A percentile compares a stretch with the other conserved stretches of the same genome.
Evolutionary conservation across 176 grass and related monocot genomes (phyloP).

Genomic region (Olyra latifolia): DNA sequence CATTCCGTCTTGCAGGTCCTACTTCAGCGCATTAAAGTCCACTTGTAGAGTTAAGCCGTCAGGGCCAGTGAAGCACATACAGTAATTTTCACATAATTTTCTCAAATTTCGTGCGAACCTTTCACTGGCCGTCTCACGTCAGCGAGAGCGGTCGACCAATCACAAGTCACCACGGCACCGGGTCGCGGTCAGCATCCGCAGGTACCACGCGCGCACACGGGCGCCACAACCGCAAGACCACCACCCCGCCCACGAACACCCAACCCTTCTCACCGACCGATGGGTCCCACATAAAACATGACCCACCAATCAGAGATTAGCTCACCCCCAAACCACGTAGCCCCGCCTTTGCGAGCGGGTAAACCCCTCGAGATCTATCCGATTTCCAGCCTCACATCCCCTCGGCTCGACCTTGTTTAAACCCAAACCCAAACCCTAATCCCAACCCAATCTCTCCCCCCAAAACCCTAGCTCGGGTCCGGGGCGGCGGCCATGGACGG

Average conservation of each 20-base stretch:
- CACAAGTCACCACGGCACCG: conserved; percentile 26
- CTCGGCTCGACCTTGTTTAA: conserved; percentile 37
- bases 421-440: conserved; percentile 85
- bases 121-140: conserved; percentile 18
- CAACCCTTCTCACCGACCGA: rapidly evolving
- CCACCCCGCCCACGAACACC: background rate
- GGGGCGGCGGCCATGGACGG: conserved; percentile 55
- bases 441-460: conserved; percentile 17
- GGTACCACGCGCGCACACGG: conserved; percentile 22
- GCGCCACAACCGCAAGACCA: background rate
- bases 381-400: conserved; percentile 39
- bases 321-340: background rate
- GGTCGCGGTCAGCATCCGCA: conserved; percentile 39
- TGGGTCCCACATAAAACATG: rapidly evolving
- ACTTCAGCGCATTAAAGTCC: too few species aligned
- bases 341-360: conserved; percentile 23
- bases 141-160: conserved; percentile 19
- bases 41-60: too few species aligned
- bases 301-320: background rate
- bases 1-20: too few species aligned
- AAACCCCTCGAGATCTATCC: conserved; percentile 53
- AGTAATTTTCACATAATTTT: too few species aligned
- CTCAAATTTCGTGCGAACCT: background rate
- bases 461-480: conserved; percentile 43
- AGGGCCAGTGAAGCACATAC: too few species aligned